Evolutionary conservation across 306 rosid genomes (phyloP).

Genomic region (Cucurbita pepo): DNA sequence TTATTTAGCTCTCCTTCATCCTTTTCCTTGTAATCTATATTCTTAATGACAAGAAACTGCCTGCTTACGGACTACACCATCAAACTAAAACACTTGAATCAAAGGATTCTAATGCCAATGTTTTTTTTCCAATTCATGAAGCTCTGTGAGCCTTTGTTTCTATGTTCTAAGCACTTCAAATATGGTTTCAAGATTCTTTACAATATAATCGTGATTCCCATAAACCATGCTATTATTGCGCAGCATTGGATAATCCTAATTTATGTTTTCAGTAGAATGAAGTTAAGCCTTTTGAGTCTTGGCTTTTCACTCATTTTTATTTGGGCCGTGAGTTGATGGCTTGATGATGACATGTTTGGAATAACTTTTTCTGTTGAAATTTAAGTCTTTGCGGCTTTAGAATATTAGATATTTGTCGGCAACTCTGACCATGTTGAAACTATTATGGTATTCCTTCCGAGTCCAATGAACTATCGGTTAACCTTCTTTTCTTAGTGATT

Average conservation of each 20-base stretch:
- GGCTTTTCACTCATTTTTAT: not conserved
- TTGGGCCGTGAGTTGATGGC: not conserved
- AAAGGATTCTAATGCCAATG: not conserved
- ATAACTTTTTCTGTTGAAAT: not conserved
- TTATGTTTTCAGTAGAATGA: not conserved
- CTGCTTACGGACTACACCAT: not conserved
- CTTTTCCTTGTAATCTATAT: not conserved
- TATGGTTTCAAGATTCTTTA: not conserved
- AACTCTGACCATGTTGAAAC: not conserved
- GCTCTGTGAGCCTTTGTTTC: not conserved
- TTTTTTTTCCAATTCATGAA: not conserved
- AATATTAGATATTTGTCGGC: not conserved
- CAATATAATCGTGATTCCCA: not conserved
- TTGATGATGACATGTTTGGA: not conserved
- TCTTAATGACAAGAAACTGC: not conserved
- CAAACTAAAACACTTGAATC: not conserved
- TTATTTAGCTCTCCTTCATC: not conserved
- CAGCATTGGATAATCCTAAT: too few species aligned
- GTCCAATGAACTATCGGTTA: not conserved
- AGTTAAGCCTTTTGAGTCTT: not conserved
- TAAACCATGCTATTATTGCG: not conserved
- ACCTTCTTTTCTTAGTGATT: not conserved
- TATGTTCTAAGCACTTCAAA: not conserved
- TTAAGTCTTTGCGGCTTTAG: not conserved
- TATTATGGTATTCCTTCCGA: not conserved